Conservation (phyloP, 192 early-diverging fungal genomes). For the Entomortierella chlamydospora region DNA sequence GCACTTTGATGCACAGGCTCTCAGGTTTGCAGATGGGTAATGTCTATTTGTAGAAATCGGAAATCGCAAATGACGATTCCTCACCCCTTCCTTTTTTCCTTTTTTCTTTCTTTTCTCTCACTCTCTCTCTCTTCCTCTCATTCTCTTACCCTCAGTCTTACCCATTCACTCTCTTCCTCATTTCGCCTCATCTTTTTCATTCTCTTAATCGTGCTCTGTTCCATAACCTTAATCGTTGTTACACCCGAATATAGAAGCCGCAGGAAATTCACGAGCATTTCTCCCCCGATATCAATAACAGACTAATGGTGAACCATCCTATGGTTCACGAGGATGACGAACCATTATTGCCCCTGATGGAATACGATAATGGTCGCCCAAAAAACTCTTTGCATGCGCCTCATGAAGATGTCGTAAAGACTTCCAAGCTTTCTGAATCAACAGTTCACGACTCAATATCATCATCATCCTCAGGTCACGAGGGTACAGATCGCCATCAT, state of each 20-base stretch:
- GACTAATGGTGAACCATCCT: conserved; percentile 12
- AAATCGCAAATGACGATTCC: no score
- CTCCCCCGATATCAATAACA: no score
- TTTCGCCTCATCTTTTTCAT: neutral
- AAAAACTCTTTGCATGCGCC: neutral
- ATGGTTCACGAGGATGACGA: conserved; percentile 44
- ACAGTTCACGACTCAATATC: conserved; percentile 25
- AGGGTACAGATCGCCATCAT: neutral
- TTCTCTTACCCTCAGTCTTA: neutral
- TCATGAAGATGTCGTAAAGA: conserved; percentile 14
- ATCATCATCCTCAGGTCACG: conserved; percentile 12
- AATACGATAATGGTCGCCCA: neutral
- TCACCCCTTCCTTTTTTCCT: neutral
- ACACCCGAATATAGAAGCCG: no score
- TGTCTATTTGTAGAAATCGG: no score
- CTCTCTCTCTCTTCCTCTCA: neutral
- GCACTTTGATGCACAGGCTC: no score
- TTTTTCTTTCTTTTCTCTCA: conserved; percentile 1
- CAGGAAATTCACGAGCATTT: no score
- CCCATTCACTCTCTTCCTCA: neutral
- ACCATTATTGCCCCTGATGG: conserved; percentile 31
- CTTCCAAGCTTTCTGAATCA: conserved; percentile 36
- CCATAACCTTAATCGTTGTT: neutral
- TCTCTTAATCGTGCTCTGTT: neutral
- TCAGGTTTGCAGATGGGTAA: no score